Conservation (phyloP, 1,284 basidiomycete genomes). For the Naganishia liquefaciens region DNA sequence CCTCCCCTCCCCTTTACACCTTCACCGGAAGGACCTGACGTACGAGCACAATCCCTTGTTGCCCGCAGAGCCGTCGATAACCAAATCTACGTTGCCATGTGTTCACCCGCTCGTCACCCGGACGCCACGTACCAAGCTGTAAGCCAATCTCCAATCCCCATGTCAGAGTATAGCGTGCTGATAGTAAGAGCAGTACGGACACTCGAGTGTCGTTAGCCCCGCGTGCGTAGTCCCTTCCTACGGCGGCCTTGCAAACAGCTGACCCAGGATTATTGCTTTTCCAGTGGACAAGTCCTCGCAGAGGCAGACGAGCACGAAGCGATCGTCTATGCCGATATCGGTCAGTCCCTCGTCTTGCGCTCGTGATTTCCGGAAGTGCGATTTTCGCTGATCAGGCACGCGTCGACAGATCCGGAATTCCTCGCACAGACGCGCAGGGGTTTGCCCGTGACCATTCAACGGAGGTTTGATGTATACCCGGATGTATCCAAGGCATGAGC, state of each 20-base stretch:
- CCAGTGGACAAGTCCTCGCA: slow-evolving; percentile 74
- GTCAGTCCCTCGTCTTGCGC: slow-evolving; percentile 57
- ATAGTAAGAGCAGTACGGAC: slow-evolving; percentile 70
- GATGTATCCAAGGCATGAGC: slow-evolving; percentile 59
- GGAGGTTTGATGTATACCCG: slow-evolving; percentile 87
- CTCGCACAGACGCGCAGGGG: slow-evolving; percentile 71
- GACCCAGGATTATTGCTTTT: neutral
- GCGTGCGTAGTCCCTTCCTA: slow-evolving; percentile 62
- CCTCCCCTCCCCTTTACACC: neutral
- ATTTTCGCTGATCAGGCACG: neutral
- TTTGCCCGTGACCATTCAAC: slow-evolving; percentile 82
- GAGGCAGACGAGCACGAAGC: slow-evolving; percentile 78
- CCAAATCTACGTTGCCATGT: slow-evolving; percentile 92
- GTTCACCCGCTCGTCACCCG: slow-evolving; percentile 87
- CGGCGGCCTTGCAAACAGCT: too few species aligned
- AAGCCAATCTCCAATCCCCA: slow-evolving; percentile 45
- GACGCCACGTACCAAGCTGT: slow-evolving; percentile 82
- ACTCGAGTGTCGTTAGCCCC: slow-evolving; percentile 85
- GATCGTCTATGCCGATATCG: slow-evolving; percentile 78
- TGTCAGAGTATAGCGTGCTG: neutral
- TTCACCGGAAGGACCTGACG: slow-evolving; percentile 13
- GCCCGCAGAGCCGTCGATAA: slow-evolving; percentile 82
- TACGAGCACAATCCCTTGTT: slow-evolving; percentile 14
- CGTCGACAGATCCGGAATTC: slow-evolving; percentile 73
- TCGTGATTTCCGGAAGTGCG: neutral